These are phyloP conservation scores for Apium graveolens DNA, from an alignment of 129 eudicot genomes.

Conservation along the genomic window DNA sequence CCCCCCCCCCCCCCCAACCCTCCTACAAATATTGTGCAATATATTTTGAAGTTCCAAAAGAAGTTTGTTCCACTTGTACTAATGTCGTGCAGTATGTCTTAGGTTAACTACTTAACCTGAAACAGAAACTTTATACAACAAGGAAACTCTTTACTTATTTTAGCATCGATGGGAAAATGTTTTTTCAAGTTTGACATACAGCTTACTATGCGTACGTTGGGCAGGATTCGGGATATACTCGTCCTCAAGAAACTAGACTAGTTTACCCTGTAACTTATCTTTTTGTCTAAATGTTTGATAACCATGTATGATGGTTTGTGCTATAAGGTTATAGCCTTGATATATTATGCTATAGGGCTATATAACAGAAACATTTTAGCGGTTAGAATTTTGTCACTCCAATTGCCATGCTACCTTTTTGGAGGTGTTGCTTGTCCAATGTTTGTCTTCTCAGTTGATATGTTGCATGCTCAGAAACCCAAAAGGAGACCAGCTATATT, in stretches of 20 bases:
- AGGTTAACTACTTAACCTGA: background rate
- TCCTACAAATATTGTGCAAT: background rate
- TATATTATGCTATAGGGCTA: background rate
- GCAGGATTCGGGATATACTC: background rate
- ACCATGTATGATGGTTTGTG: background rate
- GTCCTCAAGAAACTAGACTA: background rate
- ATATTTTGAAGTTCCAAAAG: background rate
- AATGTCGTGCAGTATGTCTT: background rate
- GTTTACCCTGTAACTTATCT: background rate
- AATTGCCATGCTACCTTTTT: background rate
- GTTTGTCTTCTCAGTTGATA: constrained; percentile 4
- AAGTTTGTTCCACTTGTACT: background rate
- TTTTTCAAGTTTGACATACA: background rate
- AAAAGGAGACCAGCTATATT: constrained; percentile 75
- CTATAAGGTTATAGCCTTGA: background rate
- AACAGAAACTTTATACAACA: background rate
- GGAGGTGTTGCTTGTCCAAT: background rate
- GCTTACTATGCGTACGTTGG: background rate
- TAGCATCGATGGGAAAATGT: background rate
- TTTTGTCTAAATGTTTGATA: background rate
- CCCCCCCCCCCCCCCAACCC: background rate
- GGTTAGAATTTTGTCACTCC: background rate
- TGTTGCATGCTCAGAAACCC: constrained; percentile 58
- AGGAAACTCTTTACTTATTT: background rate
- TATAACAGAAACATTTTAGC: background rate